phyloP scores from a whole-genome alignment of 768 basidiomycete genomes.

The Gyrodon lividus region DNA sequence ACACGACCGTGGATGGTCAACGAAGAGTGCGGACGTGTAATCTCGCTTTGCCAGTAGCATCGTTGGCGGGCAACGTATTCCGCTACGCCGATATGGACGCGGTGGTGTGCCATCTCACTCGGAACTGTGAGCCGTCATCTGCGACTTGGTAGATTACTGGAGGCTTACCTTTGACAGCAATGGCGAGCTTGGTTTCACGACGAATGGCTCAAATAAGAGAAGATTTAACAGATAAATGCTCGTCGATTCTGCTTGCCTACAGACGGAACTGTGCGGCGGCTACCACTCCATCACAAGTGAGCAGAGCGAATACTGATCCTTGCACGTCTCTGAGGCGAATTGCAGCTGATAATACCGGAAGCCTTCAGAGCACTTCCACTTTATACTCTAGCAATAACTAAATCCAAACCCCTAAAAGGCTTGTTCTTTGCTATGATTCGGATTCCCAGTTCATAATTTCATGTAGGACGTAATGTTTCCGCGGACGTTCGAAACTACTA shows the following conservation, averaged over 20 bases:
- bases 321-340: slow-evolving; percentile 7
- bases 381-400: slow-evolving; percentile 77
- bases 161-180: slow-evolving; percentile 46
- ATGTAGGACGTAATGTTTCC: slow-evolving; percentile 75
- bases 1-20: slow-evolving; percentile 76
- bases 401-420: slow-evolving; percentile 95
- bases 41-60: slow-evolving; percentile 75
- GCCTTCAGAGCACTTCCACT: slow-evolving; percentile 84
- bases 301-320: slow-evolving; percentile 8
- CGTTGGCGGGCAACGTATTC: slow-evolving; percentile 89
- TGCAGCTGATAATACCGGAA: slow-evolving; percentile 90
- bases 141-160: not conserved
- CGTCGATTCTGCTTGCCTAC: slow-evolving; percentile 80
- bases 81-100: slow-evolving; percentile 89
- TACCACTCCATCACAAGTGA: slow-evolving; percentile 75
- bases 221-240: slow-evolving; percentile 79
- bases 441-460: slow-evolving; percentile 4
- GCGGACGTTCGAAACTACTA: slow-evolving; percentile 93
- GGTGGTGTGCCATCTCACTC: slow-evolving; percentile 67
- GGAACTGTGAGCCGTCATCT: slow-evolving; percentile 61
- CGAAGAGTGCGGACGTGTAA: slow-evolving; percentile 86
- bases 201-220: slow-evolving; percentile 78
- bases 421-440: slow-evolving; percentile 10
- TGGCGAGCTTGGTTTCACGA: slow-evolving; percentile 57
- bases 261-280: slow-evolving; percentile 84